Conservation (phyloP, 108 stramenopile species). For the Cyclotella cryptica region DNA sequence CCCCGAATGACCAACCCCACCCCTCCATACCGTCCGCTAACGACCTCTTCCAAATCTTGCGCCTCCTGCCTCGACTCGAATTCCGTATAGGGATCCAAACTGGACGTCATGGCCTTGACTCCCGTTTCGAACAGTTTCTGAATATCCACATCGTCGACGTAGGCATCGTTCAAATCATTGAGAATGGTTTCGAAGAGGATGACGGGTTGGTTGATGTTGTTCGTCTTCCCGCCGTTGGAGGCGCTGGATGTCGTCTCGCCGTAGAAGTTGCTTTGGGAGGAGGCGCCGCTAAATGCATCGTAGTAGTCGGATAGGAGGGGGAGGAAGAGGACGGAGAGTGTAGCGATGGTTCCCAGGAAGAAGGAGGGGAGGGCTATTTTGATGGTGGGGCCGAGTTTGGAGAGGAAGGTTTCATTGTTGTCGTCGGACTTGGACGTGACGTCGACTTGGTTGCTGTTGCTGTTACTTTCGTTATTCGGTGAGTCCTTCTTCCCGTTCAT, state of each 20-base stretch:
- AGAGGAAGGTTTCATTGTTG: neutral
- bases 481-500: no score
- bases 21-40: constrained; percentile 91
- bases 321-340: constrained; percentile 42
- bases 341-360: constrained; percentile 33
- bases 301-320: constrained; percentile 48
- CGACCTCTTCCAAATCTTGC: constrained; percentile 81
- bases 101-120: constrained; percentile 90
- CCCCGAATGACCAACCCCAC: constrained; percentile 95
- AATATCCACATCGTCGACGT: constrained; percentile 89
- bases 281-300: constrained; percentile 26
- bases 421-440: neutral
- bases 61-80: constrained; percentile 88
- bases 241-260: no score
- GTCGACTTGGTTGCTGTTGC: no score
- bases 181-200: constrained; percentile 89
- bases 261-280: neutral
- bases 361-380: constrained; percentile 51
- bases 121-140: constrained; percentile 93
- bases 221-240: constrained; percentile 9
- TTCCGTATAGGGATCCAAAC: constrained; percentile 97
- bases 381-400: constrained; percentile 18
- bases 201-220: constrained; percentile 69
- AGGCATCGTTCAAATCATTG: constrained; percentile 72
- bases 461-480: no score